Percentiles rank a stretch among this genome's conserved stretches.
phyloP scores from a whole-genome alignment of 352 stramenopile genomes.

The Globisporangium lucens region DNA sequence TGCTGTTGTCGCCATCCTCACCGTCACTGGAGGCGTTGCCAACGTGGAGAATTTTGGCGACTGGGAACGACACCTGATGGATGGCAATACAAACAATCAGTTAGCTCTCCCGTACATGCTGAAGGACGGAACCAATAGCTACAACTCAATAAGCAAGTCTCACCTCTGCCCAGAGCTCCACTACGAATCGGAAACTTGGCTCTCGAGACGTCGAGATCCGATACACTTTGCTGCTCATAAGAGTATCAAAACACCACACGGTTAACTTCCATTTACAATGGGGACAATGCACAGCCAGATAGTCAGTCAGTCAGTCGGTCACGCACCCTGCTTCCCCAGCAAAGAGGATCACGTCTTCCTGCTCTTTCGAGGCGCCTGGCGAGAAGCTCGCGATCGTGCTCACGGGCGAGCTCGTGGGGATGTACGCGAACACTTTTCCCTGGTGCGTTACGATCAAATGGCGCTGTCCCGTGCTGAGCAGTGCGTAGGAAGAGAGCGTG shows the following conservation, averaged over 20 bases:
- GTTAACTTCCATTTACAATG: background rate
- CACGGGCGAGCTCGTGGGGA: slow-evolving; percentile 31
- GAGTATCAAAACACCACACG: background rate
- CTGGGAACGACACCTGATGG: slow-evolving; percentile 32
- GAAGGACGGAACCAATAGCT: background rate
- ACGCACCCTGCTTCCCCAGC: slow-evolving; percentile 46
- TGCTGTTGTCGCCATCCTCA: background rate
- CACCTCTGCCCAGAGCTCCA: slow-evolving; percentile 33
- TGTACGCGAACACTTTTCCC: slow-evolving; percentile 26
- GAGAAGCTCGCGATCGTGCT: slow-evolving; percentile 27
- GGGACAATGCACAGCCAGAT: background rate
- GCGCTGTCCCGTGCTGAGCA: slow-evolving; percentile 43
- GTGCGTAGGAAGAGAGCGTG: slow-evolving; percentile 47
- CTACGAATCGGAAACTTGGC: slow-evolving; percentile 25
- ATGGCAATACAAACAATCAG: background rate
- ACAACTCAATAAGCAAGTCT: background rate
- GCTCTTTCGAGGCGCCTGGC: background rate
- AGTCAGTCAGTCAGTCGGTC: background rate
- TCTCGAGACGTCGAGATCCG: slow-evolving; percentile 29
- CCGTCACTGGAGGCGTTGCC: slow-evolving; percentile 10
- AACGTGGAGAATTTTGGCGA: slow-evolving; percentile 37
- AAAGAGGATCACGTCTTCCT: slow-evolving; percentile 38
- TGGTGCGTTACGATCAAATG: slow-evolving; percentile 44
- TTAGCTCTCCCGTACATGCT: background rate
- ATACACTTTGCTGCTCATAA: slow-evolving; percentile 38